phyloP scores from a whole-genome alignment of 2,329 filamentous ascomycete genomes.

The Fusarium austroafricanum region DNA sequence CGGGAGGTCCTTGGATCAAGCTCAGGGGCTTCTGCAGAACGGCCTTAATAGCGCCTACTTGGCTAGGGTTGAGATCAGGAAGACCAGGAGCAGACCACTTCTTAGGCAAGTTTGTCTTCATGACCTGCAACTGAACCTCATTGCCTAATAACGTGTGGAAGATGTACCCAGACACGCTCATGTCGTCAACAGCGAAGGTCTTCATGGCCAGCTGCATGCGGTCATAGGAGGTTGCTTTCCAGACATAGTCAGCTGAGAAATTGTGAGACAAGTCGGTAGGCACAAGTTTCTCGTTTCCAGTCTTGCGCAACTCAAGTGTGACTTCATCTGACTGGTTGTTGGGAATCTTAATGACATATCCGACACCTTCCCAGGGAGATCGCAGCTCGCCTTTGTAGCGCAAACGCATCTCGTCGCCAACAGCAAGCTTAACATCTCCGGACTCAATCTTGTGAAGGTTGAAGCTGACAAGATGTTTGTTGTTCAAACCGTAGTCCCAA shows the following conservation, averaged over 20 bases:
- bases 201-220: constrained; percentile 99
- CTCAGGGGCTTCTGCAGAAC: constrained; percentile 94
- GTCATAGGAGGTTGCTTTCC: constrained; percentile 99
- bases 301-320: constrained; percentile 91
- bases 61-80: constrained; percentile 93
- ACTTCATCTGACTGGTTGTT: constrained; percentile 99
- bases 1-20: constrained; percentile 95
- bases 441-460: constrained; percentile 96
- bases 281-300: constrained; percentile 94
- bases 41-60: constrained; percentile 95
- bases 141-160: constrained; percentile 97
- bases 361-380: constrained; percentile 94
- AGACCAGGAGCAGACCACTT: constrained; percentile 96
- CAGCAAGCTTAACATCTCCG: constrained; percentile 96
- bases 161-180: constrained; percentile 98
- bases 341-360: constrained; percentile 98
- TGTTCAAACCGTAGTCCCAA: constrained; percentile 96
- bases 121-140: constrained; percentile 91
- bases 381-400: constrained; percentile 96
- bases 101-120: constrained; percentile 95
- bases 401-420: constrained; percentile 97
- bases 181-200: constrained; percentile 96
- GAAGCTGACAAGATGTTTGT: constrained; percentile 96
- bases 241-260: constrained; percentile 98
- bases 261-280: constrained; percentile 97